phyloP scores from a whole-genome alignment of 257 asterid species.

The Oldenlandia corymbosa region DNA sequence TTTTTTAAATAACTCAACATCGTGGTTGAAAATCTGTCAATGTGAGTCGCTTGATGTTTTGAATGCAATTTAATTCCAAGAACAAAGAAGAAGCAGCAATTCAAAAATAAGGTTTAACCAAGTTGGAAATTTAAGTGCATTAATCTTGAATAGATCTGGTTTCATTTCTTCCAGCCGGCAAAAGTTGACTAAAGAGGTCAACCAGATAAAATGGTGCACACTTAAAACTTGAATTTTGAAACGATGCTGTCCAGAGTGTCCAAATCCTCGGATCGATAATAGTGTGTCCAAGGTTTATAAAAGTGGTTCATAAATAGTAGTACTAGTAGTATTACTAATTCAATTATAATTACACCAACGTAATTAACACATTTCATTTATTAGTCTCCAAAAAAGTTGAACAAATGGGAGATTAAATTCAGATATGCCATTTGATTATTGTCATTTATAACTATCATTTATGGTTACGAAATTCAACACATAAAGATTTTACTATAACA shows the following conservation, averaged over 20 bases:
- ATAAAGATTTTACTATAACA: too few species aligned
- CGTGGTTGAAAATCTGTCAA: too few species aligned
- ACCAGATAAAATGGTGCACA: background rate
- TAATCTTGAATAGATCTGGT: background rate
- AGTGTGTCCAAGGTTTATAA: too few species aligned
- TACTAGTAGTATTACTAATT: too few species aligned
- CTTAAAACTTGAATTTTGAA: conserved; percentile 6
- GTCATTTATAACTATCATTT: too few species aligned
- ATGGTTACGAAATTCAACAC: too few species aligned
- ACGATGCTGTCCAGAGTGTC: background rate
- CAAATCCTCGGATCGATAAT: background rate
- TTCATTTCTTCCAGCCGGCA: background rate
- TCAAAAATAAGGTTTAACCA: background rate
- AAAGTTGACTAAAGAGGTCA: background rate
- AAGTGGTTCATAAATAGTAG: background rate
- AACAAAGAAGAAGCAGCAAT: background rate
- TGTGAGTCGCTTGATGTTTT: too few species aligned
- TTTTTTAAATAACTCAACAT: too few species aligned
- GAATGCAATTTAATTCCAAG: too few species aligned
- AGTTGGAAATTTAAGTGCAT: background rate
- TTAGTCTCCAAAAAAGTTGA: too few species aligned
- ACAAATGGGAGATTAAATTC: too few species aligned
- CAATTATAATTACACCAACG: background rate
- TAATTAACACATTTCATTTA: background rate
- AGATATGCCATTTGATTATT: too few species aligned